Evolutionary conservation across 2,329 filamentous ascomycete genomes (phyloP).

Genomic region (Emericellopsis atlantica): DNA sequence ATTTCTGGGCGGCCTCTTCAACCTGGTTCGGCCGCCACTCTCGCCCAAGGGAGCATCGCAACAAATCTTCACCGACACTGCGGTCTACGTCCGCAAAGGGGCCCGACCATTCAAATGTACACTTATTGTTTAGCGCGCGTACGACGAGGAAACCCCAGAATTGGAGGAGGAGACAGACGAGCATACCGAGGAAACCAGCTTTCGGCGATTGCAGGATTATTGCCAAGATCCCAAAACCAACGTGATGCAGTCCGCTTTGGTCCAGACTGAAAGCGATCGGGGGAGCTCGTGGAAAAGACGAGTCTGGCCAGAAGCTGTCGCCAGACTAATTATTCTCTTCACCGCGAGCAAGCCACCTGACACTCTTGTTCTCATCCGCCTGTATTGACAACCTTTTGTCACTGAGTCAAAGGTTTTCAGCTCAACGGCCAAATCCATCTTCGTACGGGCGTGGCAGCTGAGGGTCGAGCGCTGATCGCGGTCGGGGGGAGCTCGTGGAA

Average conservation of each 20-base stretch:
- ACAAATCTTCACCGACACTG: slow-evolving; percentile 96
- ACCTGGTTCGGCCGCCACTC: slow-evolving; percentile 75
- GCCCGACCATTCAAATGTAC: slow-evolving; percentile 96
- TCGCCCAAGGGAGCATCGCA: slow-evolving; percentile 97
- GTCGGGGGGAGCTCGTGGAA: too few relatives aligned
- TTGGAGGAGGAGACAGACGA: slow-evolving; percentile 82
- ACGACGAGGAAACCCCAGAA: slow-evolving; percentile 95
- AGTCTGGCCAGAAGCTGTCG: too few relatives aligned
- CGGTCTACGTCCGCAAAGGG: slow-evolving; percentile 81
- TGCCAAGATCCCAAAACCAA: too few relatives aligned
- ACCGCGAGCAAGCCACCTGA: too few relatives aligned
- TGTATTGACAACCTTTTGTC: too few relatives aligned
- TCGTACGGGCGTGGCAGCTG: slow-evolving; percentile 68
- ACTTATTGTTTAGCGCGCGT: slow-evolving; percentile 88
- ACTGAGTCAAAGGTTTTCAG: slow-evolving; percentile 45
- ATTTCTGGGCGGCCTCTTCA: slow-evolving; percentile 89
- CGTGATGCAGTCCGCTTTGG: too few relatives aligned
- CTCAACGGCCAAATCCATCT: slow-evolving; percentile 89
- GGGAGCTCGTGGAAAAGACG: too few relatives aligned
- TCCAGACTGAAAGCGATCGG: too few relatives aligned
- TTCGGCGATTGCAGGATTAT: too few relatives aligned
- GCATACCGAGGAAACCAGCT: slow-evolving; percentile 78
- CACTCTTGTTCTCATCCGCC: too few relatives aligned
- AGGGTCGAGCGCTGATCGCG: slow-evolving; percentile 73
- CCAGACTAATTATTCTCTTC: too few relatives aligned